These are phyloP conservation scores for Jacaranda copaia DNA, from an alignment of 257 asterid genomes.

Conservation along the genomic window DNA sequence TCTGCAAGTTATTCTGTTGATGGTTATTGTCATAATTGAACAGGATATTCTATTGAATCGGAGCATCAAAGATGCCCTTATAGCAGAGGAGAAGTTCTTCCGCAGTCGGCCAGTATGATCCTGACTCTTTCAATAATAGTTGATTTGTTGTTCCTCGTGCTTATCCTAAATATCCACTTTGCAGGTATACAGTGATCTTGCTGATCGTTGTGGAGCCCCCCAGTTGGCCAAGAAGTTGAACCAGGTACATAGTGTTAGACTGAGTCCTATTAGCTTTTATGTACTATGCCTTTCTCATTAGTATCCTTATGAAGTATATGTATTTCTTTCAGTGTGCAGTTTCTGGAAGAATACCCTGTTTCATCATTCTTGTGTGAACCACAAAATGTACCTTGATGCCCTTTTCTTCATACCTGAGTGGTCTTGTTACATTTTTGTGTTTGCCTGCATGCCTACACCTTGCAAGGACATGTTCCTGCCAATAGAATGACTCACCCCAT, in stretches of 20 bases:
- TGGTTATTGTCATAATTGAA: constrained; percentile 32
- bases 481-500: background rate
- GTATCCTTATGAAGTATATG: constrained; percentile 5
- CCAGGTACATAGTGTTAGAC: constrained; percentile 62
- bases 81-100: constrained; percentile 93
- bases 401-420: background rate
- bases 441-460: constrained; percentile 22
- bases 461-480: constrained; percentile 17
- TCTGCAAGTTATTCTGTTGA: background rate
- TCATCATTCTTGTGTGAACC: constrained; percentile 8
- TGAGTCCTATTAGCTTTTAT: background rate
- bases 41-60: constrained; percentile 86
- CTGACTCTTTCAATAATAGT: constrained; percentile 30
- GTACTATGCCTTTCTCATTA: background rate
- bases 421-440: constrained; percentile 12
- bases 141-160: constrained; percentile 26
- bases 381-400: constrained; percentile 4
- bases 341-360: constrained; percentile 3
- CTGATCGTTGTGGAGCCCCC: constrained; percentile 93
- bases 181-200: constrained; percentile 87
- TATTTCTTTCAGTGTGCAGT: background rate
- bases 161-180: constrained; percentile 32
- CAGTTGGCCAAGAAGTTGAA: constrained; percentile 98
- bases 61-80: constrained; percentile 90
- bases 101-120: constrained; percentile 82